Percentiles rank a stretch among this genome's conserved stretches.
Conservation (phyloP, 176 grass and related monocot species). For the Carex kokanica region DNA sequence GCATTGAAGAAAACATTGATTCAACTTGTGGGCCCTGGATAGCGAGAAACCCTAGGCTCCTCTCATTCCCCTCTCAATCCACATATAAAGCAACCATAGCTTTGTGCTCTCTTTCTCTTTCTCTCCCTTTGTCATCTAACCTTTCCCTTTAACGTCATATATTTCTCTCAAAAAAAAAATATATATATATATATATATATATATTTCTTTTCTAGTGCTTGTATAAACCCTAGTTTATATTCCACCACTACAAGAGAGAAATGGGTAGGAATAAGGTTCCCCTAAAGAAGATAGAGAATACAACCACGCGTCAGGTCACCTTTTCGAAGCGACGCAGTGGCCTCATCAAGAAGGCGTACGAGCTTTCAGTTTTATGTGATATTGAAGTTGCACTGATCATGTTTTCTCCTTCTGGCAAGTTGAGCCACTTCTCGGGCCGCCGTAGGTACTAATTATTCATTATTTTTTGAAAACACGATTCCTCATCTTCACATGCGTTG, state of each 20-base stretch:
- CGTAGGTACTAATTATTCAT: conserved; percentile 26
- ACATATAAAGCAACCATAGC: not conserved
- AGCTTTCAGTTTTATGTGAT: conserved; percentile 74
- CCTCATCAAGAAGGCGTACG: conserved; percentile 79
- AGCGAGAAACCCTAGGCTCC: not conserved
- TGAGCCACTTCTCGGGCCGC: conserved; percentile 57
- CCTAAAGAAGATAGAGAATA: conserved; percentile 60
- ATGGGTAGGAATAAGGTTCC: conserved; percentile 76
- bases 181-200: too few relatives aligned
- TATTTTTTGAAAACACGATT: not conserved
- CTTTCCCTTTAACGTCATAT: not conserved
- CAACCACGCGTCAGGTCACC: conserved; percentile 66
- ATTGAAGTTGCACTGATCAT: conserved; percentile 74
- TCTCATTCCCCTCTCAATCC: not conserved
- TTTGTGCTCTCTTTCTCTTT: not conserved
- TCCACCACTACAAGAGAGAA: not conserved
- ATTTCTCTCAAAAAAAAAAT: too few relatives aligned
- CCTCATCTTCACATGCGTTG: not conserved
- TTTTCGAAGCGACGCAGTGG: conserved; percentile 80
- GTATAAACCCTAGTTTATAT: not conserved
- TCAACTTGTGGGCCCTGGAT: not conserved
- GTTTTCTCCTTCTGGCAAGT: conserved; percentile 60
- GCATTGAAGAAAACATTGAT: not conserved
- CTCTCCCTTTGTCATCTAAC: not conserved
- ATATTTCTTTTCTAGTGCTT: not conserved